Conservation (phyloP, 495 filamentous ascomycete species). For the Chaetomidium leptoderma region DNA sequence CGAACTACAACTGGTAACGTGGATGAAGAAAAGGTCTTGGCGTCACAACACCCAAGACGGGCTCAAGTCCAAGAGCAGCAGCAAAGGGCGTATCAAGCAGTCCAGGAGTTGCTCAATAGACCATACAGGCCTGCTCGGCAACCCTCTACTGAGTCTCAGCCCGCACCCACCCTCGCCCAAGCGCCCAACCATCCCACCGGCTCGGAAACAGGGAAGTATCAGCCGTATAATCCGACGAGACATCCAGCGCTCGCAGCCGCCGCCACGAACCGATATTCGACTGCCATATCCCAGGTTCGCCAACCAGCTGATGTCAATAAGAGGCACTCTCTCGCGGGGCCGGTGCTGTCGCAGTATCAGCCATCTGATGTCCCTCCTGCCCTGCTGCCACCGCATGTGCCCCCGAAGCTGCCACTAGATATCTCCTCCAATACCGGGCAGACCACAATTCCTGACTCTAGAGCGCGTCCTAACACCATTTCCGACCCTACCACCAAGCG, state of each 20-base stretch:
- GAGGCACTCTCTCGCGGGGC: constrained; percentile 15
- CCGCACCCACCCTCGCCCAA: background rate
- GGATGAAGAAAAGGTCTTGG: constrained; percentile 15
- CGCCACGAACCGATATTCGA: constrained; percentile 16
- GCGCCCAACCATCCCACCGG: background rate
- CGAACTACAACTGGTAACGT: background rate
- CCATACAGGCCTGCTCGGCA: constrained; percentile 13
- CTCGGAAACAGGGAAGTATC: constrained; percentile 21
- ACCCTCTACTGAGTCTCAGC: constrained; percentile 11
- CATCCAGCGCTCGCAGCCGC: constrained; percentile 10
- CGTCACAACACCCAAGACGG: background rate
- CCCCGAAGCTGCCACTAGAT: constrained; percentile 11
- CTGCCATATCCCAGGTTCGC: background rate
- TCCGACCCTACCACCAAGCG: background rate
- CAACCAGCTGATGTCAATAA: constrained; percentile 11
- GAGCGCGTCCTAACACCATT: constrained; percentile 3
- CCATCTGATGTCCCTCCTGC: constrained; percentile 16
- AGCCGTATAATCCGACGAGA: constrained; percentile 34
- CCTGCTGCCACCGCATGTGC: constrained; percentile 14
- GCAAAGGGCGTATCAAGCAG: constrained; percentile 13
- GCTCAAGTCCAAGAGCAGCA: constrained; percentile 7
- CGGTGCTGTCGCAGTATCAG: constrained; percentile 1
- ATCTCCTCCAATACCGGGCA: constrained; percentile 5
- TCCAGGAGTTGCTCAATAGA: constrained; percentile 19
- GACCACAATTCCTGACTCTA: constrained; percentile 12